Base-by-base conservation (phyloP, 306 rosid genomes). In the Prunus dulcis region DNA sequence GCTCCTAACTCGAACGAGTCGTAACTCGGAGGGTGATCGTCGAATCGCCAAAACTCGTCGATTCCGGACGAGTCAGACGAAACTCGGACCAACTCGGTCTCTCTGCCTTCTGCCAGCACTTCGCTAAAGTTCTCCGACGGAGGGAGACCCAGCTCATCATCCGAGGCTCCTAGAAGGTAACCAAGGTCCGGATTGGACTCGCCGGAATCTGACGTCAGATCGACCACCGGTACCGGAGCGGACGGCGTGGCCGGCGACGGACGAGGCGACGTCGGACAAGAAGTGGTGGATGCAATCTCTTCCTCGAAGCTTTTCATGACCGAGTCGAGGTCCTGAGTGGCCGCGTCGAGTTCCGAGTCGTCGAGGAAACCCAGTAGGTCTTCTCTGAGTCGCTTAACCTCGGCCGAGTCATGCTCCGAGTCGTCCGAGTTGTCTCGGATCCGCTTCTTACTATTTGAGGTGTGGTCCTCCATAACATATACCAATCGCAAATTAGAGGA, bases 101-200 rank as follows among this genome's bases (percentile, higher is more conserved):
- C 89, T 5, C 46, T 84, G 13, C 34, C 67, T 23, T 80, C 79
- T 41, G 12, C 61, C 32, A 2, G 75, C 66, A 79, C 86, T 11
- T 56, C 74, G 46, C 25, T 50, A 13, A 84, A 67, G 34, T 23
- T 64, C 18, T 43, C 79, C 15, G 96, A 79, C 0, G 98, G 98
- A 0, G 98, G 98, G 32, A 93, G 75, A 1, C 98, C 98, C 0
- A 93, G 96, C 61, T 93, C 98, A 13, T 91, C 96, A n/a, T 93
- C 97, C 3, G 98, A 93, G 9, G 98, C 97, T 72, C 83, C 96
- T 1, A 91, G 69, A 14, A 93, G 96, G 77, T 87, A 91, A 3
- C 96, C 93, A 1, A 91, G 86, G 76, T 89, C 88, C 34, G 98
- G 88, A 52, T 82, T 92, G 34, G 97, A 89, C 45, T 89, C 93